phyloP scores from a whole-genome alignment of 2,329 filamentous ascomycete species.

The Colletotrichum tropicale region DNA sequence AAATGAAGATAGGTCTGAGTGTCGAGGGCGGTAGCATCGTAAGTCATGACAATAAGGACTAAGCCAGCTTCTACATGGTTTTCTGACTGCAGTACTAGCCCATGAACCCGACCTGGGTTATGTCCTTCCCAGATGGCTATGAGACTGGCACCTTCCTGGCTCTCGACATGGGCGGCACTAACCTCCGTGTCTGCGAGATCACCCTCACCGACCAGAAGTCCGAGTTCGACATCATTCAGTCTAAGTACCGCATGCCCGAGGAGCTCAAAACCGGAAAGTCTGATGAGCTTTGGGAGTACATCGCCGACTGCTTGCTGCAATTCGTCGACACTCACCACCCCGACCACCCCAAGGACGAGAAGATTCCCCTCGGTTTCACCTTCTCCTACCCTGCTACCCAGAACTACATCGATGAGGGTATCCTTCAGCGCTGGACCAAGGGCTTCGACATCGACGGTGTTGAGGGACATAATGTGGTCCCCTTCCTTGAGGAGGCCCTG shows the following conservation, averaged over 20 bases:
- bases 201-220: slow-evolving; percentile 85
- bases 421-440: slow-evolving; percentile 96
- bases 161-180: slow-evolving; percentile 95
- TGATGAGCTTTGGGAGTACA: slow-evolving; percentile 93
- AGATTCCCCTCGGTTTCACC: slow-evolving; percentile 86
- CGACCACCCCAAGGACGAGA: slow-evolving; percentile 63
- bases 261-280: slow-evolving; percentile 85
- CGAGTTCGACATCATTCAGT: slow-evolving; percentile 93
- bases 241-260: slow-evolving; percentile 93
- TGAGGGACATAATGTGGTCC: slow-evolving; percentile 88
- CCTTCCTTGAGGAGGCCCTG: slow-evolving; percentile 82
- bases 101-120: slow-evolving; percentile 98
- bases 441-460: slow-evolving; percentile 94
- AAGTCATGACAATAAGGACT: slow-evolving; percentile 41
- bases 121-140: slow-evolving; percentile 84
- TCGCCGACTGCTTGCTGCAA: slow-evolving; percentile 89
- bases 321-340: slow-evolving; percentile 88
- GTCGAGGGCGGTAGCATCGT: slow-evolving; percentile 93
- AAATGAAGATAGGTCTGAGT: slow-evolving; percentile 65
- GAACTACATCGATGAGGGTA: slow-evolving; percentile 89
- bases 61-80: background rate
- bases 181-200: slow-evolving; percentile 93
- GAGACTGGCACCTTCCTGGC: slow-evolving; percentile 89
- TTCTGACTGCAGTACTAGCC: slow-evolving; percentile 60
- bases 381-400: slow-evolving; percentile 96